Base-by-base conservation (phyloP, 495 filamentous ascomycete genomes). In the Penicillium ochrochloron region DNA sequence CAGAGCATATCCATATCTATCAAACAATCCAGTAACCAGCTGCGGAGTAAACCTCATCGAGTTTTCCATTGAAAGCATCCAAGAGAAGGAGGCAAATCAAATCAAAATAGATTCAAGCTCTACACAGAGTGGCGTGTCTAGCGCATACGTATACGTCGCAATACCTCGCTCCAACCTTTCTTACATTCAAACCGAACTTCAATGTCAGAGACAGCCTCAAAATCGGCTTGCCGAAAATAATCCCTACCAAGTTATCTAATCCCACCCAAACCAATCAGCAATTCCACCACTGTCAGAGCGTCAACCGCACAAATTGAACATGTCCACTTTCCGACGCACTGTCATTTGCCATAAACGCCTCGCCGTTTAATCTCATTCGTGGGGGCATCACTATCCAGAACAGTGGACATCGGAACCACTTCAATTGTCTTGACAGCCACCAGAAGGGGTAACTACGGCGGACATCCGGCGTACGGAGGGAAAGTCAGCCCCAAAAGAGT, bases 321-420 rank as follows among this genome's bases (percentile, higher is more conserved):
- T 8, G 29, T 12, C 34, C 53, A 56, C 29, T 39, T 35, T 56
- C 34, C 27, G 51, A 29, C 15, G 46, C 19, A 29, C 46, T 29
- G 46, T 23, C 14, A 25, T 51, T 51, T 51, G 10, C 21, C 21
- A 21, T 15, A 11, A 23, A 11, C 46, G 27, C 51, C 27, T 31
- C 27, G 27, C 51, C 51, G 29, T 54, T 54, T 54, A 29, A 54
- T 34, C 51, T 29, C 31, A 31, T 34, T 59, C 27, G 64, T 58
- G 55, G 53, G 41, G 29, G n/a, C 14, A 57, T 14, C 27, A 34
- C 58, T 12, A 33, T 61, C 61, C 25, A 62, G 64, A 53, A 21
- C 41, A 53, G 62, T 23, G 67, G 53, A 57, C 57, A 33, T 57
- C 58, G 60, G 59, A 57, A 33, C 42, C 57, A 61, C 25, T 27